Percentiles rank a stretch among this genome's conserved stretches.
Evolutionary conservation across 2,329 filamentous ascomycete species (phyloP).

Genomic region (Amauroascus verrucosus): DNA sequence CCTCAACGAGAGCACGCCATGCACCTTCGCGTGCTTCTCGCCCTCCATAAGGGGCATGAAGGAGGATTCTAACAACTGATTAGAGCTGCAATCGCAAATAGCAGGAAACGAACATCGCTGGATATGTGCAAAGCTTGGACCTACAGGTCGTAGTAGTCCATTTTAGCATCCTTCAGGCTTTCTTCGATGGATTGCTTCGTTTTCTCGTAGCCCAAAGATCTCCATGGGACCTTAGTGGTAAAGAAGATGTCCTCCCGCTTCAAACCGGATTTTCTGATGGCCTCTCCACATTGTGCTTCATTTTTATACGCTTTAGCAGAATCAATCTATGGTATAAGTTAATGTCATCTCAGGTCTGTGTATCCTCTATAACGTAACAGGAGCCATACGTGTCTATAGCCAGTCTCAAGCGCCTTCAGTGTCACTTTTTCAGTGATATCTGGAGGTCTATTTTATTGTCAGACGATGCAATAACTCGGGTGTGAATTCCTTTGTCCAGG

Average conservation of each 20-base stretch:
- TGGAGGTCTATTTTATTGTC: conserved; percentile 38
- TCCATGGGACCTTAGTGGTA: conserved; percentile 50
- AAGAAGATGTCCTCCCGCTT: conserved; percentile 51
- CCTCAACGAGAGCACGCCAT: conserved; percentile 32
- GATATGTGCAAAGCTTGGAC: conserved; percentile 3
- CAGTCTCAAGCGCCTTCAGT: conserved; percentile 45
- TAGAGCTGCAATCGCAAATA: neutral
- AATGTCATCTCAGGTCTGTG: too few species aligned
- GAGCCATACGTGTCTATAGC: conserved; percentile 47
- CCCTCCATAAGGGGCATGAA: conserved; percentile 33
- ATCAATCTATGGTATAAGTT: conserved; percentile 49
- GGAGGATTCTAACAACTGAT: conserved; percentile 24
- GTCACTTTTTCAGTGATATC: conserved; percentile 49
- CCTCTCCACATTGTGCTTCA: conserved; percentile 45
- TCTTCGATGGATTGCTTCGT: conserved; percentile 54
- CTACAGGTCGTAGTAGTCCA: conserved; percentile 59
- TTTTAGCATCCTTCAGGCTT: conserved; percentile 51
- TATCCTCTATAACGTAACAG: conserved; percentile 12
- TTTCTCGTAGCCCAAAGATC: conserved; percentile 50
- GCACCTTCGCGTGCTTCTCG: conserved; percentile 31
- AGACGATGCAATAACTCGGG: neutral
- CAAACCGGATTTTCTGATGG: conserved; percentile 43
- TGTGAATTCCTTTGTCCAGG: neutral
- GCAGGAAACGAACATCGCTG: too few species aligned
- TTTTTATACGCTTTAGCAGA: conserved; percentile 50